phyloP scores from a whole-genome alignment of 1,284 basidiomycete genomes.

The Tremellales sp. region DNA sequence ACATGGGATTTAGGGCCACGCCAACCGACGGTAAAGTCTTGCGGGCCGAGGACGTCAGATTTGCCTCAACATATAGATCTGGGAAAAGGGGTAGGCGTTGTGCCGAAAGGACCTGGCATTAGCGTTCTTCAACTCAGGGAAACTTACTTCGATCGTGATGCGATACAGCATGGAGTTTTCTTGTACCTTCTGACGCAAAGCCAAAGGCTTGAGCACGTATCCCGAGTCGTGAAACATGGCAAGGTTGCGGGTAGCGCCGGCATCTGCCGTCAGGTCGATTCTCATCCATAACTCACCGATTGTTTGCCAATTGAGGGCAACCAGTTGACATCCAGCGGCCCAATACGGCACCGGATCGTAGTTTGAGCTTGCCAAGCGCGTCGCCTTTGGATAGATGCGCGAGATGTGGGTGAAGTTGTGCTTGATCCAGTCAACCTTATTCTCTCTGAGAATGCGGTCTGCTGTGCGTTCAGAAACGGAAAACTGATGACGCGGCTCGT shows the following conservation, averaged over 20 bases:
- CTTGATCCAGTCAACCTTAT: conserved; percentile 73
- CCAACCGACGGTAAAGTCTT: conserved; percentile 59
- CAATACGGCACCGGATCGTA: conserved; percentile 87
- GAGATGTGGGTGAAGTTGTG: conserved; percentile 84
- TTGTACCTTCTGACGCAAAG: conserved; percentile 65
- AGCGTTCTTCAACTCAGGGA: no score
- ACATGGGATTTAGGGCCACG: conserved; percentile 86
- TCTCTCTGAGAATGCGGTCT: conserved; percentile 51
- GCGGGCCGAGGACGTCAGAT: conserved; percentile 14
- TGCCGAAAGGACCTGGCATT: conserved; percentile 88
- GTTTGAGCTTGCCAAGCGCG: conserved; percentile 77
- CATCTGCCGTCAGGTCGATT: conserved; percentile 54
- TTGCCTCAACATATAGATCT: conserved; percentile 52
- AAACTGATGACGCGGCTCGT: conserved; percentile 85
- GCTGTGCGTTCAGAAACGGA: conserved; percentile 86
- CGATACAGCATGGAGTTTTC: conserved; percentile 56
- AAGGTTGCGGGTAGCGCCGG: conserved; percentile 85
- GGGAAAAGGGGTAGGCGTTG: conserved; percentile 82
- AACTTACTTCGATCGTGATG: conserved; percentile 20
- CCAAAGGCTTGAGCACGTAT: conserved; percentile 84
- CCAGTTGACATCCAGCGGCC: conserved; percentile 87
- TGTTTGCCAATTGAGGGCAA: conserved; percentile 98
- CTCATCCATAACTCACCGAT: conserved; percentile 58
- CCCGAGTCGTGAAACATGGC: conserved; percentile 94
- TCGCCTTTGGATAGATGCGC: conserved; percentile 84